Percentiles rank a stretch among this genome's conserved stretches.
These are phyloP conservation scores for Saccharomycopsis babjevae DNA, from an alignment of 805 yeast genomes.

Conservation along the genomic window DNA sequence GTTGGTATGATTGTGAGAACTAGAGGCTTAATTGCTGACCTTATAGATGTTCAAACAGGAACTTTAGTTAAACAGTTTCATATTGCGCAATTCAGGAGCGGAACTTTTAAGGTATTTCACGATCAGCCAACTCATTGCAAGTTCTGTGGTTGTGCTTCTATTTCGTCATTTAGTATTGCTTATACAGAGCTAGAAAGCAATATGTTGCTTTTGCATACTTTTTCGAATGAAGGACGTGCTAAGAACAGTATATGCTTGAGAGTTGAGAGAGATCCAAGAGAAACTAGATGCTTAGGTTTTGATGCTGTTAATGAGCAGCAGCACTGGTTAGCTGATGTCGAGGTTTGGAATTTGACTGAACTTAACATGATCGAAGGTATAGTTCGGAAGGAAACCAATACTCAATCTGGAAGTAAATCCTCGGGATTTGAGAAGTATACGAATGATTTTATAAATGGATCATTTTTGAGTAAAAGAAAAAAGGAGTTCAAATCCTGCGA, in stretches of 20 bases:
- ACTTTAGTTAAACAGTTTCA: conserved; percentile 49
- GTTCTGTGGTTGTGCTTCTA: conserved; percentile 84
- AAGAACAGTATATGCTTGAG: conserved; percentile 74
- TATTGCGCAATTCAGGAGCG: conserved; percentile 53
- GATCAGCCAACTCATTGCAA: conserved; percentile 82
- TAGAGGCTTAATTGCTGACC: conserved; percentile 44
- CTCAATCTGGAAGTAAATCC: conserved; percentile 12
- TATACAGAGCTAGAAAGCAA: conserved; percentile 52
- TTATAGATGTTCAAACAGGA: conserved; percentile 74
- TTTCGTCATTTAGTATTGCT: conserved; percentile 59
- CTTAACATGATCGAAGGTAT: conserved; percentile 68
- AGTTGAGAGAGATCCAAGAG: conserved; percentile 88
- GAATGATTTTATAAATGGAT: not conserved
- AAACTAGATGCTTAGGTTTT: conserved; percentile 81
- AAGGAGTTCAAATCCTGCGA: not conserved
- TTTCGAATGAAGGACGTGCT: conserved; percentile 61
- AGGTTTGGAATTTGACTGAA: conserved; percentile 72
- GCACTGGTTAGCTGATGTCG: conserved; percentile 56
- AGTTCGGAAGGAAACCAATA: conserved; percentile 28
- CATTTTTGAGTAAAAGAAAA: not conserved
- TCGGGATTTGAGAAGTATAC: not conserved
- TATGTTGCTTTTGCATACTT: conserved; percentile 61
- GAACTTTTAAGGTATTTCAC: conserved; percentile 60
- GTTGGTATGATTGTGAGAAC: conserved; percentile 68
- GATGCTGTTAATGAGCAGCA: conserved; percentile 62